Evolutionary conservation across 805 yeast genomes (phyloP).

Genomic region (Ogataea minuta): DNA sequence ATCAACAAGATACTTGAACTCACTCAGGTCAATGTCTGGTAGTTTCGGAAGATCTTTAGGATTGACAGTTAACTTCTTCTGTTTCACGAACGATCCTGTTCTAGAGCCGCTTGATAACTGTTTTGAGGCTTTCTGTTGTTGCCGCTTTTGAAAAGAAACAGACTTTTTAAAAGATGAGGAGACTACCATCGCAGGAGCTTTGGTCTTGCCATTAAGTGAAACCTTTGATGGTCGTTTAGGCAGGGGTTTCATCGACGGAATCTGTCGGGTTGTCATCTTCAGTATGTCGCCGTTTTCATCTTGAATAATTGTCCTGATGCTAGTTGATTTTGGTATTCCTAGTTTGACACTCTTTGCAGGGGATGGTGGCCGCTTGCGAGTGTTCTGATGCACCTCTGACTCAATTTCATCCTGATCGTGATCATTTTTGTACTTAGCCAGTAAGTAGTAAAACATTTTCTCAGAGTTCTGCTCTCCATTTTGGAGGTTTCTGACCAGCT

Average conservation of each 20-base stretch:
- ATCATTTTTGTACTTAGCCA: conserved; percentile 33
- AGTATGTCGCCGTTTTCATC: conserved; percentile 34
- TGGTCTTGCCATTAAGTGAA: conserved; percentile 12
- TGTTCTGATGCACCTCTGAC: not conserved
- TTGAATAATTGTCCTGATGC: conserved; percentile 34
- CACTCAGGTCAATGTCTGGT: conserved; percentile 29
- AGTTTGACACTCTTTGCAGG: conserved; percentile 12
- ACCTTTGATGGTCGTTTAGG: conserved; percentile 16
- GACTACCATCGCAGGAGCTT: conserved; percentile 39
- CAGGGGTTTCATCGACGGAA: conserved; percentile 33
- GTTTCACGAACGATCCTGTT: not conserved
- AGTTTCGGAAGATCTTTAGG: conserved; percentile 29
- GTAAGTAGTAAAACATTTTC: conserved; percentile 37
- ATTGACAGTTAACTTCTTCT: conserved; percentile 16
- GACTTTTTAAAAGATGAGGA: conserved; percentile 50
- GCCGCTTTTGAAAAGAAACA: conserved; percentile 40
- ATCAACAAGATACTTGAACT: conserved; percentile 32
- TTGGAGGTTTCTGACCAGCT: conserved; percentile 30
- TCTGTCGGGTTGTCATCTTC: conserved; percentile 30
- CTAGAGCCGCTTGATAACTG: not conserved
- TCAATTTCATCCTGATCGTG: conserved; percentile 19
- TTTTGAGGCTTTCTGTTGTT: conserved; percentile 10
- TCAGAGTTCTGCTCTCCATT: conserved; percentile 30
- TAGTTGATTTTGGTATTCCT: conserved; percentile 30
- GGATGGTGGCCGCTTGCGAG: conserved; percentile 11